Conservation (phyloP, 495 filamentous ascomycete species). For the Cairneyella variabilis region DNA sequence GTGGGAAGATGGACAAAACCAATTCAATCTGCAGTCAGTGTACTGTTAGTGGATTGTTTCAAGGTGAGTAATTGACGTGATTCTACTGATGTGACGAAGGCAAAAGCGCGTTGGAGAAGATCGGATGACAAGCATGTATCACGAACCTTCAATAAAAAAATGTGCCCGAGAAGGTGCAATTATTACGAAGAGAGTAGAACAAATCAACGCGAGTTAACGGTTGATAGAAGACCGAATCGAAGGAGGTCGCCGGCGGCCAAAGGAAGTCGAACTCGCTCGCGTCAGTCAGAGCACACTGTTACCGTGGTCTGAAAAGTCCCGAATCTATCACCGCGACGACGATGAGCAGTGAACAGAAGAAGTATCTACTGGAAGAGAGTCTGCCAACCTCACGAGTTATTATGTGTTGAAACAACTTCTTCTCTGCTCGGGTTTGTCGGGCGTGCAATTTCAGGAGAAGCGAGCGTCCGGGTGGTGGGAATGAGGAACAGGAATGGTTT, state of each 20-base stretch:
- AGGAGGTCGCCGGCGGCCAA: conserved; percentile 53
- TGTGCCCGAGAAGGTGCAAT: conserved; percentile 14
- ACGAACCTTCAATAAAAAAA: conserved; percentile 25
- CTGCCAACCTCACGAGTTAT: conserved; percentile 26
- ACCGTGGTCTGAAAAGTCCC: conserved; percentile 39
- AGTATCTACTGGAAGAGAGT: conserved; percentile 28
- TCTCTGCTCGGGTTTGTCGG: conserved; percentile 13
- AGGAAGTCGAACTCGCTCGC: conserved; percentile 31
- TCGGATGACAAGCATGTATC: neutral
- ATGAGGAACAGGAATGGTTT: conserved; percentile 13
- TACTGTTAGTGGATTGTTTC: conserved; percentile 9
- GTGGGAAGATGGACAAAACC: neutral
- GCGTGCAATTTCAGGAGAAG: conserved; percentile 23
- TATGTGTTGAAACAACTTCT: conserved; percentile 20
- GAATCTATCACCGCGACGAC: conserved; percentile 30
- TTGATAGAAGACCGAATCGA: conserved; percentile 39
- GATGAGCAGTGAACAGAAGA: conserved; percentile 31
- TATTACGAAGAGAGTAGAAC: conserved; percentile 25
- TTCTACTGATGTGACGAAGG: conserved; percentile 6
- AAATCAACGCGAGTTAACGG: conserved; percentile 32
- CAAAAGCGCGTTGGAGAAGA: conserved; percentile 17
- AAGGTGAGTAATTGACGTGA: conserved; percentile 13
- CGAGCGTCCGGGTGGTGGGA: conserved; percentile 16
- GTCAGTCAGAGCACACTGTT: conserved; percentile 45
- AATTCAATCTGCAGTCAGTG: neutral